These are phyloP conservation scores for Austroboletus sp. DNA, from an alignment of 1,284 basidiomycete species.

Conservation along the genomic window DNA sequence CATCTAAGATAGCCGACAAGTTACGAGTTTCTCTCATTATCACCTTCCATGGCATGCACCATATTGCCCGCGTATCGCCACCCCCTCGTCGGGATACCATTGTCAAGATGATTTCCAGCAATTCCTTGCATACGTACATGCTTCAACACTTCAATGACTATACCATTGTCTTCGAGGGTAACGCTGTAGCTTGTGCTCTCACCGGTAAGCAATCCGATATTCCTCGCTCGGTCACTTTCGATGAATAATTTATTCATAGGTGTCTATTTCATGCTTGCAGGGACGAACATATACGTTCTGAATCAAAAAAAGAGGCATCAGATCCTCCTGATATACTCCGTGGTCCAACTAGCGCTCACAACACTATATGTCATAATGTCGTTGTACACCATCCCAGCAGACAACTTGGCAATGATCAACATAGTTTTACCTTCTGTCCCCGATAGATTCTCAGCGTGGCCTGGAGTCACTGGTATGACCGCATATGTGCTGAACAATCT, in stretches of 20 bases:
- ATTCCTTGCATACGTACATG: neutral
- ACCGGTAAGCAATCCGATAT: conserved; percentile 7
- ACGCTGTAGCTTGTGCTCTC: conserved; percentile 16
- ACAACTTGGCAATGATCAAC: conserved; percentile 11
- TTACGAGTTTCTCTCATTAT: no score
- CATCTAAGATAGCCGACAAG: no score
- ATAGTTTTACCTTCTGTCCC: neutral
- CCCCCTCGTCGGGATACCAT: no score
- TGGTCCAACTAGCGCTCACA: conserved; percentile 18
- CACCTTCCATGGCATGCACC: no score
- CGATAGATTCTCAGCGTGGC: conserved; percentile 16
- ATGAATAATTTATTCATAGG: conserved; percentile 8
- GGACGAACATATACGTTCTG: conserved; percentile 12
- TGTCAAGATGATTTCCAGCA: no score
- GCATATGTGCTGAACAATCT: conserved; percentile 23
- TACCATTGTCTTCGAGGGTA: conserved; percentile 20
- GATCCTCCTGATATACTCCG: conserved; percentile 13
- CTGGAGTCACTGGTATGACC: conserved; percentile 6
- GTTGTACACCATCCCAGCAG: conserved; percentile 12
- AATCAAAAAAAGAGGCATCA: conserved; percentile 17
- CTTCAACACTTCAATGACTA: neutral
- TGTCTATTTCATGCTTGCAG: conserved; percentile 15
- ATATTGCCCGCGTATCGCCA: no score
- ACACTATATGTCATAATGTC: conserved; percentile 19
- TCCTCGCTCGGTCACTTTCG: no score